phyloP scores from a whole-genome alignment of 345 rosid species.

The Pseudoturritis turrita region DNA sequence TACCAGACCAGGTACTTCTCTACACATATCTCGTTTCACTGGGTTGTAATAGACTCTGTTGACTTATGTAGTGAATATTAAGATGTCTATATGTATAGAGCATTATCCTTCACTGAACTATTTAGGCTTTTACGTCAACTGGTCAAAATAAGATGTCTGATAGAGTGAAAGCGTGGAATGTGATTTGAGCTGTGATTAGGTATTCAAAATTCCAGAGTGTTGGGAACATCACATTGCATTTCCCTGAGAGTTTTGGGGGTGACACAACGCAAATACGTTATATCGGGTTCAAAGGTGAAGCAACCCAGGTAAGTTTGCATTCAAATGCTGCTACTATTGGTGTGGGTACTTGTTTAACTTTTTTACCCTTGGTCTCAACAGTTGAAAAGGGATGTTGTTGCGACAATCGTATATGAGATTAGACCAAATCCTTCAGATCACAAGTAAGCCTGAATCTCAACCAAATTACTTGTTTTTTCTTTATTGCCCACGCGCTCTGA shows the following conservation, averaged over 20 bases:
- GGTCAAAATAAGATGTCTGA: not conserved
- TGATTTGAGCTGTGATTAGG: slow-evolving; percentile 33
- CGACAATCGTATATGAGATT: slow-evolving; percentile 85
- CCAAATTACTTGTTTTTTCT: not conserved
- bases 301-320: slow-evolving; percentile 63
- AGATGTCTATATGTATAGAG: not conserved
- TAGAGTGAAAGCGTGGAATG: not conserved
- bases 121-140: not conserved
- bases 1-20: slow-evolving; percentile 71
- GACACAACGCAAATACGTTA: slow-evolving; percentile 73
- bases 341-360: not conserved
- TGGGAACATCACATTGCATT: slow-evolving; percentile 86
- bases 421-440: slow-evolving; percentile 97
- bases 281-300: slow-evolving; percentile 97
- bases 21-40: not conserved
- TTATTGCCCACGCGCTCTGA: not conserved
- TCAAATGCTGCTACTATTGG: not conserved
- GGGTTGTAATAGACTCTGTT: not conserved
- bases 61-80: not conserved
- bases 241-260: slow-evolving; percentile 89
- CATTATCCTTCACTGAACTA: not conserved
- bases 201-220: slow-evolving; percentile 89
- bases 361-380: slow-evolving; percentile 31
- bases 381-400: slow-evolving; percentile 91
- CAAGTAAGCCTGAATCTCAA: slow-evolving; percentile 62